Conservation (phyloP, 2,329 filamentous ascomycete species). For the Alternaria metachromatica region DNA sequence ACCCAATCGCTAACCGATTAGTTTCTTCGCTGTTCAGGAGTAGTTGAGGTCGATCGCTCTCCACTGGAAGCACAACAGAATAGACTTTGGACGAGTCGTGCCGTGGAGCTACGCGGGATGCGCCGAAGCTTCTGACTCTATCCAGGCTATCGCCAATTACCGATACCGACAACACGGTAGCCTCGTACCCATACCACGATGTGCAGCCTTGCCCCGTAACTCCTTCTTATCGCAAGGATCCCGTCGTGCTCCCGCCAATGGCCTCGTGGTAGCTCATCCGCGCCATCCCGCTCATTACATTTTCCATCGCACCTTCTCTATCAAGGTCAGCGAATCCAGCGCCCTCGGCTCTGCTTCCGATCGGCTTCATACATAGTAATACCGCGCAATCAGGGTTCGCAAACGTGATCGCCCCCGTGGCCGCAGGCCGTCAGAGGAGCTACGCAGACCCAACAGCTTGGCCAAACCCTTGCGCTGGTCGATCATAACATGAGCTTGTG, state of each 20-base stretch:
- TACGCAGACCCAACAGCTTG: not conserved
- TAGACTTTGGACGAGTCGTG: not conserved
- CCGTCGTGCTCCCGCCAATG: not conserved
- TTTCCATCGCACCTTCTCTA: not conserved
- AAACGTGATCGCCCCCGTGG: not conserved
- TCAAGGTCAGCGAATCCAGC: not conserved
- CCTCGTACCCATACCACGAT: conserved; percentile 19
- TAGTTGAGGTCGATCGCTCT: not conserved
- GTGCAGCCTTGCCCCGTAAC: conserved; percentile 5
- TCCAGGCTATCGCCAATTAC: conserved; percentile 8
- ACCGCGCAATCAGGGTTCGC: not conserved
- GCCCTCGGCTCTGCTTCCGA: not conserved
- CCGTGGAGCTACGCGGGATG: conserved; percentile 6
- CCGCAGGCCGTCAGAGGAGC: not conserved
- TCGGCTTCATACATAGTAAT: not conserved
- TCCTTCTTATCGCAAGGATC: conserved; percentile 1
- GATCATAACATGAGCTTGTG: not conserved
- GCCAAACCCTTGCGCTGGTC: not conserved
- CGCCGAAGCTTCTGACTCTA: not conserved
- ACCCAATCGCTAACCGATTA: not conserved
- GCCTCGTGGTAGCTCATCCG: not conserved
- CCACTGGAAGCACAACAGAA: not conserved
- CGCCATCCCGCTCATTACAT: not conserved
- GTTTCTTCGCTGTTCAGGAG: not conserved
- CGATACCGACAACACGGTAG: conserved; percentile 18